These are phyloP conservation scores for Heritiera littoralis DNA, from an alignment of 345 rosid species.

Conservation along the genomic window DNA sequence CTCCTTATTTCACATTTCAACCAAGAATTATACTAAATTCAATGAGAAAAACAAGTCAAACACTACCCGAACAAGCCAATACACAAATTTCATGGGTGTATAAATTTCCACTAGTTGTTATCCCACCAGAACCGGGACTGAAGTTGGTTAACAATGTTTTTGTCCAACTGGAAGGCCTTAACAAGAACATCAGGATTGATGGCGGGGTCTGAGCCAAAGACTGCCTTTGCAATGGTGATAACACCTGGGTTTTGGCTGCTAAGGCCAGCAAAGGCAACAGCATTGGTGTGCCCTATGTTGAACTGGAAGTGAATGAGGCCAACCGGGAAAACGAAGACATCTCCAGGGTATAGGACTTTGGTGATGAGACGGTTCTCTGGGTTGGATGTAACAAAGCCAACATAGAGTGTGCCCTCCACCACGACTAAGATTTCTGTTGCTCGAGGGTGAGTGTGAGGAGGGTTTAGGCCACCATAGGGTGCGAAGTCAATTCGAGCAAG, in stretches of 20 bases:
- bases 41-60: neutral
- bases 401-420: slow-evolving; percentile 38
- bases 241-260: slow-evolving; percentile 4
- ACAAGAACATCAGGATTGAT: slow-evolving; percentile 24
- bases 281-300: neutral
- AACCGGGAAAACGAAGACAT: slow-evolving; percentile 42
- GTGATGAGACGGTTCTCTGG: slow-evolving; percentile 31
- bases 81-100: no score
- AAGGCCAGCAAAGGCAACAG: neutral
- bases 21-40: neutral
- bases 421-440: slow-evolving; percentile 33
- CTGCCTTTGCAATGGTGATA: slow-evolving; percentile 33
- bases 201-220: slow-evolving; percentile 33
- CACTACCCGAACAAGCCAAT: neutral
- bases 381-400: slow-evolving; percentile 46
- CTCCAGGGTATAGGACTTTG: slow-evolving; percentile 32
- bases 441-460: slow-evolving; percentile 45
- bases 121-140: slow-evolving; percentile 16
- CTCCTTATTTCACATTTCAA: neutral
- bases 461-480: slow-evolving; percentile 39
- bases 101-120: neutral
- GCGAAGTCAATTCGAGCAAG: slow-evolving; percentile 33
- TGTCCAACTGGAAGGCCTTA: slow-evolving; percentile 39
- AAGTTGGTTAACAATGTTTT: slow-evolving; percentile 26
- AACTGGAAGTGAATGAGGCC: slow-evolving; percentile 18